Percentiles rank a stretch among this genome's conserved stretches.
Conservation (phyloP, 2,329 filamentous ascomycete species). For the Stemphylium lycopersici region DNA sequence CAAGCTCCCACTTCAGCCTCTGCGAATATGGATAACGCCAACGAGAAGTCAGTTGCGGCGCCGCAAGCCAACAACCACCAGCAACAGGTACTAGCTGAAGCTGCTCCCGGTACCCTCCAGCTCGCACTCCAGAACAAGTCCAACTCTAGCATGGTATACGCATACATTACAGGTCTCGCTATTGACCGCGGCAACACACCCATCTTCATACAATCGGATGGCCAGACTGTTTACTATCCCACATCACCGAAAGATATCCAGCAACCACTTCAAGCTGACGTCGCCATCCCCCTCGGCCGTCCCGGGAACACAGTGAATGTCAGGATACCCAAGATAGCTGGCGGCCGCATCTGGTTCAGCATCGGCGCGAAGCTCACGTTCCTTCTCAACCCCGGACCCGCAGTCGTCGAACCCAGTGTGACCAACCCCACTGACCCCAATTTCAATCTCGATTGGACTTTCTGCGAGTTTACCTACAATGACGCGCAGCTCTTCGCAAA, state of each 20-base stretch:
- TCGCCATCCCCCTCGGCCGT: conserved; percentile 67
- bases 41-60: conserved; percentile 16
- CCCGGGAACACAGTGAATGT: conserved; percentile 65
- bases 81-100: conserved; percentile 35
- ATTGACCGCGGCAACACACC: conserved; percentile 65
- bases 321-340: conserved; percentile 72
- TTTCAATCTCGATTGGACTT: conserved; percentile 53
- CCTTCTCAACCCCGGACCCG: conserved; percentile 72
- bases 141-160: conserved; percentile 65
- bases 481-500: conserved; percentile 57
- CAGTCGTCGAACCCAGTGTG: conserved; percentile 75
- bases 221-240: conserved; percentile 69
- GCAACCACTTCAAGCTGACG: conserved; percentile 61
- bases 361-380: conserved; percentile 68
- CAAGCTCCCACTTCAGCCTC: background rate
- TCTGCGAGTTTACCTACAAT: conserved; percentile 58
- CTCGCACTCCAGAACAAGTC: conserved; percentile 72
- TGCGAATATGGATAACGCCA: conserved; percentile 1
- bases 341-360: conserved; percentile 75
- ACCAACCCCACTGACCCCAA: conserved; percentile 65
- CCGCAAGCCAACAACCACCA: conserved; percentile 20
- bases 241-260: conserved; percentile 60
- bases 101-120: conserved; percentile 55
- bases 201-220: conserved; percentile 70
- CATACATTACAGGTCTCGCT: conserved; percentile 73